These are phyloP conservation scores for Blepharisma undulans DNA, from an alignment of 169 alveolate species.

Conservation along the genomic window DNA sequence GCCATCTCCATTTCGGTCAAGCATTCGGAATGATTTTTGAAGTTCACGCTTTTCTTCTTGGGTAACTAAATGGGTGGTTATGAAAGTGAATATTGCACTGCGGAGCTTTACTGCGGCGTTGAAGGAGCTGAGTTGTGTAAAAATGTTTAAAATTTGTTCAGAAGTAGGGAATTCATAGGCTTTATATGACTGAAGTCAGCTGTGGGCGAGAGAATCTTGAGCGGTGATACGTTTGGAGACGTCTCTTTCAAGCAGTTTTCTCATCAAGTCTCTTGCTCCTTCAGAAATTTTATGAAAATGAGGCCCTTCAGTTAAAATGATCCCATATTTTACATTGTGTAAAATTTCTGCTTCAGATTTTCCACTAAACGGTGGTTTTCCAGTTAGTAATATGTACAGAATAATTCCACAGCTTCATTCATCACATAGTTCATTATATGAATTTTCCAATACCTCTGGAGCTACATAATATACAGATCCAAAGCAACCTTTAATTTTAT, in stretches of 20 bases:
- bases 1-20: slow-evolving; percentile 38
- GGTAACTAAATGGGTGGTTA: not conserved
- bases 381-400: slow-evolving; percentile 20
- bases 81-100: slow-evolving; percentile 29
- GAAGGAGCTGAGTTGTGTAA: not conserved
- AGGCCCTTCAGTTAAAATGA: not conserved
- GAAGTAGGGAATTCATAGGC: slow-evolving; percentile 1
- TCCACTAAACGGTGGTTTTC: slow-evolving; percentile 36
- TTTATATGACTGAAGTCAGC: not conserved
- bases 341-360: slow-evolving; percentile 25
- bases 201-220: not conserved
- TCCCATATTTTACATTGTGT: not conserved
- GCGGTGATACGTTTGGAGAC: slow-evolving; percentile 10
- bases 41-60: slow-evolving; percentile 22
- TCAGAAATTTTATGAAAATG: not conserved
- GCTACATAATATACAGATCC: slow-evolving; percentile 33
- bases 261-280: slow-evolving; percentile 34
- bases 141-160: slow-evolving; percentile 42
- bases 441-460: slow-evolving; percentile 31
- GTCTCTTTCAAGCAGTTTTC: not conserved
- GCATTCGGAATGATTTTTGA: not conserved
- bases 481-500: slow-evolving; percentile 18
- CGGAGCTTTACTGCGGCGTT: not conserved
- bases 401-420: slow-evolving; percentile 43
- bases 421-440: slow-evolving; percentile 42